These are phyloP conservation scores for Papiliotrema terrestris DNA, from an alignment of 1,284 basidiomycete species.

Conservation along the genomic window DNA sequence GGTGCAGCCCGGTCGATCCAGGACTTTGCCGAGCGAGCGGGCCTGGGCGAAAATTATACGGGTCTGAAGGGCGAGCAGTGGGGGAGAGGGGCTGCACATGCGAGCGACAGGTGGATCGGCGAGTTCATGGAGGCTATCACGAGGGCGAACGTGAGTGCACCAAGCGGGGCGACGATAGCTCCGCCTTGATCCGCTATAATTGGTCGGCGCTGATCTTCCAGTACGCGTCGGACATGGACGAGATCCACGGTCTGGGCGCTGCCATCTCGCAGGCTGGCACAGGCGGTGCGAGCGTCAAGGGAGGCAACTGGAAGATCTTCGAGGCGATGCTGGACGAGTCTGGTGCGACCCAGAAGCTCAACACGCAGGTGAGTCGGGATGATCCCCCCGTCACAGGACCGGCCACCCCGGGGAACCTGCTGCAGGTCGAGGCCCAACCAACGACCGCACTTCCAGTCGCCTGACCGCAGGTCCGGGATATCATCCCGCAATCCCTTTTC, in stretches of 20 bases:
- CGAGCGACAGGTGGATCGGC: conserved; percentile 60
- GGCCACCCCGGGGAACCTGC: too few relatives aligned
- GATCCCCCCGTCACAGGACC: too few relatives aligned
- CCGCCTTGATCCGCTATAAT: too few relatives aligned
- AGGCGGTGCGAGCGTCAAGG: conserved; percentile 64
- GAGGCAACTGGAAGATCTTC: conserved; percentile 86
- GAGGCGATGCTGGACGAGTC: conserved; percentile 71
- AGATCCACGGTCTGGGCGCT: conserved; percentile 78
- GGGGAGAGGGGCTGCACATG: conserved; percentile 56
- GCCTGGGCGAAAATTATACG: conserved; percentile 49
- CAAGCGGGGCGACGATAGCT: not conserved
- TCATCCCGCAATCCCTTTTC: conserved; percentile 11
- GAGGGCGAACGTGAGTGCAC: conserved; percentile 68
- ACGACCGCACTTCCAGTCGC: too few relatives aligned
- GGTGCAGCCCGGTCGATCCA: conserved; percentile 31
- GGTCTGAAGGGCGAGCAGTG: conserved; percentile 61
- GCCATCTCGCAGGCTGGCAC: conserved; percentile 71
- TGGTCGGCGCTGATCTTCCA: too few relatives aligned
- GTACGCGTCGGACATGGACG: conserved; percentile 60
- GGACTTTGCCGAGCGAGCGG: conserved; percentile 32
- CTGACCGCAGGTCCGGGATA: conserved; percentile 25
- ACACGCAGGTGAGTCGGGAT: conserved; percentile 62
- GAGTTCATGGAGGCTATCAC: conserved; percentile 83
- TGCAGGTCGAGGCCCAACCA: too few relatives aligned
- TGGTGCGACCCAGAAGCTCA: conserved; percentile 64